phyloP scores from a whole-genome alignment of 2,329 filamentous ascomycete species.

The Coniochaeta pulveracea region DNA sequence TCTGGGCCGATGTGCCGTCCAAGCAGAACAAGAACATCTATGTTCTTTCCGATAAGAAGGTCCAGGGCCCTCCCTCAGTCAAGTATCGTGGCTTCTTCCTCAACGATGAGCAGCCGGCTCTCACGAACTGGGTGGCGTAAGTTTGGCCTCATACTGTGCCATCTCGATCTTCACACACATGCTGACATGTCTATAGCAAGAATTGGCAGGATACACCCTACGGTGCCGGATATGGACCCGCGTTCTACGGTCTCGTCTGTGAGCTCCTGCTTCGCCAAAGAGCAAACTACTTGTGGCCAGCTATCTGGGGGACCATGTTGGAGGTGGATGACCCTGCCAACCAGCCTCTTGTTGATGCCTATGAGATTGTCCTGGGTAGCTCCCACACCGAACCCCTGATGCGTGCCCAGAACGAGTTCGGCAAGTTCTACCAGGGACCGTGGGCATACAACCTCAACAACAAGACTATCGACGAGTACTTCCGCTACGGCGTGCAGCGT shows the following conservation, averaged over 20 bases:
- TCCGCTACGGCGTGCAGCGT: constrained; percentile 53
- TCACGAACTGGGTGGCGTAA: constrained; percentile 52
- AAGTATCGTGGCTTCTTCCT: constrained; percentile 61
- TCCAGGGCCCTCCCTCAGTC: constrained; percentile 48
- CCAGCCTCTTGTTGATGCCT: constrained; percentile 61
- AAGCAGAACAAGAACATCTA: constrained; percentile 41
- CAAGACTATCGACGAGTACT: constrained; percentile 55
- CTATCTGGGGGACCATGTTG: constrained; percentile 57
- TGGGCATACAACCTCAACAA: constrained; percentile 66
- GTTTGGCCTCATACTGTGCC: constrained; percentile 5
- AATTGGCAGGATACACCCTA: constrained; percentile 31
- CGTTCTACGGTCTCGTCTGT: constrained; percentile 59
- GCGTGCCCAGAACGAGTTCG: constrained; percentile 46
- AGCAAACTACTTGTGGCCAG: constrained; percentile 67
- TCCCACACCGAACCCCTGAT: constrained; percentile 66
- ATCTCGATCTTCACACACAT: too few relatives aligned
- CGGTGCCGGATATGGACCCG: constrained; percentile 39
- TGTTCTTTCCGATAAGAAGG: constrained; percentile 38
- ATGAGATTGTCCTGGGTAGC: constrained; percentile 60
- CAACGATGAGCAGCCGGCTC: constrained; percentile 57
- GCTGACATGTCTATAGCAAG: constrained; percentile 9
- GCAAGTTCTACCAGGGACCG: constrained; percentile 40
- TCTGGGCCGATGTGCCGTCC: constrained; percentile 51
- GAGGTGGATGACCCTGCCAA: constrained; percentile 59
- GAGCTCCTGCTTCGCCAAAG: constrained; percentile 58